Conservation (phyloP, 1,284 basidiomycete genomes). For the Pseudozyma hubeiensis region DNA sequence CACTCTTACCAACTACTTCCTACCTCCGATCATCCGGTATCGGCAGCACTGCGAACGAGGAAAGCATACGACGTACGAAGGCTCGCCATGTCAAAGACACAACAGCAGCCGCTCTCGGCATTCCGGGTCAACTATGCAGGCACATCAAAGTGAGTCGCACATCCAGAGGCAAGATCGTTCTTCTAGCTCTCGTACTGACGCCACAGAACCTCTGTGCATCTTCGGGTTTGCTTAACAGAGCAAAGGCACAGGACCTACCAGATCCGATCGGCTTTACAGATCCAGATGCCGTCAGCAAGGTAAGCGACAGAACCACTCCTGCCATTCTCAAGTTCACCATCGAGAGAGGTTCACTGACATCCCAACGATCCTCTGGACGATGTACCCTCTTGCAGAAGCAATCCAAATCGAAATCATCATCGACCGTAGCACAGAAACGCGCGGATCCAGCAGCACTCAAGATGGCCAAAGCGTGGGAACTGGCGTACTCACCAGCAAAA, state of each 20-base stretch:
- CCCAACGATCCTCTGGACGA: too few species aligned
- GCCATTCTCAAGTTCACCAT: not conserved
- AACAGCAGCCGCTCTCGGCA: constrained; percentile 36
- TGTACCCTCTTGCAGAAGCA: constrained; percentile 23
- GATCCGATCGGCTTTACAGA: constrained; percentile 42
- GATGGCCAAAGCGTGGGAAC: constrained; percentile 65
- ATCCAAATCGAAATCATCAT: constrained; percentile 27
- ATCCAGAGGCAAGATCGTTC: not conserved
- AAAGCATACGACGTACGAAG: not conserved
- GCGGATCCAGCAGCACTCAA: constrained; percentile 59
- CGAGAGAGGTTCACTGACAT: not conserved
- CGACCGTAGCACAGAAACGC: constrained; percentile 19
- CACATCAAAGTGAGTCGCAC: constrained; percentile 32
- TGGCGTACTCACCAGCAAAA: constrained; percentile 63
- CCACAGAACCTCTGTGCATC: not conserved
- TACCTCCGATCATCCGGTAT: not conserved
- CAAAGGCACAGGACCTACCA: constrained; percentile 28
- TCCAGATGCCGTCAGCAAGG: constrained; percentile 40
- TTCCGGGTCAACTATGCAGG: constrained; percentile 45
- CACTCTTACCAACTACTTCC: not conserved
- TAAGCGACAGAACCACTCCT: constrained; percentile 3
- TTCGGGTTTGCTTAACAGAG: constrained; percentile 2
- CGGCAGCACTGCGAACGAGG: not conserved
- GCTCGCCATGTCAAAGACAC: constrained; percentile 13
- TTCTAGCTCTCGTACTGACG: not conserved